phyloP scores from a whole-genome alignment of 1,284 basidiomycete genomes.

The Thecaphora frezii region DNA sequence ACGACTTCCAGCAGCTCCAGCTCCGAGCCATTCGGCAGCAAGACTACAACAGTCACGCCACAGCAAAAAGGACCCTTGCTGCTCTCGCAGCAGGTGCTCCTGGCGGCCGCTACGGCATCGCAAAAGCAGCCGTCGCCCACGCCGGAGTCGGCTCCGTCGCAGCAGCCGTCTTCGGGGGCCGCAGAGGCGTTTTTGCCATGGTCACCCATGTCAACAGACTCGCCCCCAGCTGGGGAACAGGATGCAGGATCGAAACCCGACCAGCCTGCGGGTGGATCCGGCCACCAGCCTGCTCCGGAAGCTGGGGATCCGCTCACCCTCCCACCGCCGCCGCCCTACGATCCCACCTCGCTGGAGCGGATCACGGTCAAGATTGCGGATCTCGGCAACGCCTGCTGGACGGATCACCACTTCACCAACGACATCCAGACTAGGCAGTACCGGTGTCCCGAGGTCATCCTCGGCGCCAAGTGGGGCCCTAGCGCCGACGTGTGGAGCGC shows the following conservation, averaged over 20 bases:
- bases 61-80: constrained; percentile 71
- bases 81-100: constrained; percentile 72
- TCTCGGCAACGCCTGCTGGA: constrained; percentile 89
- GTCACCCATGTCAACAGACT: constrained; percentile 40
- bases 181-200: constrained; percentile 35
- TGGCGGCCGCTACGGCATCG: constrained; percentile 2
- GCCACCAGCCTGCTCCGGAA: constrained; percentile 60
- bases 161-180: too few relatives aligned
- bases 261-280: constrained; percentile 16
- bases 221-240: constrained; percentile 16
- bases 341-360: constrained; percentile 69
- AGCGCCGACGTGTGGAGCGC: constrained; percentile 96
- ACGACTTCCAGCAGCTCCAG: constrained; percentile 4
- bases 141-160: neutral
- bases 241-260: constrained; percentile 4
- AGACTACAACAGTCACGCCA: constrained; percentile 61
- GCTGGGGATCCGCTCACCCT: constrained; percentile 65
- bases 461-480: constrained; percentile 92
- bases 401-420: constrained; percentile 89
- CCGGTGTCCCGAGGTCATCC: constrained; percentile 92
- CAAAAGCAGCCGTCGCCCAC: neutral
- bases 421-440: constrained; percentile 97
- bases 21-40: constrained; percentile 65
- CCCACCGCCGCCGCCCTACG: constrained; percentile 65
- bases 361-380: constrained; percentile 99